phyloP scores from a whole-genome alignment of 2,329 filamentous ascomycete species.

The Zymoseptoria pseudotritici region DNA sequence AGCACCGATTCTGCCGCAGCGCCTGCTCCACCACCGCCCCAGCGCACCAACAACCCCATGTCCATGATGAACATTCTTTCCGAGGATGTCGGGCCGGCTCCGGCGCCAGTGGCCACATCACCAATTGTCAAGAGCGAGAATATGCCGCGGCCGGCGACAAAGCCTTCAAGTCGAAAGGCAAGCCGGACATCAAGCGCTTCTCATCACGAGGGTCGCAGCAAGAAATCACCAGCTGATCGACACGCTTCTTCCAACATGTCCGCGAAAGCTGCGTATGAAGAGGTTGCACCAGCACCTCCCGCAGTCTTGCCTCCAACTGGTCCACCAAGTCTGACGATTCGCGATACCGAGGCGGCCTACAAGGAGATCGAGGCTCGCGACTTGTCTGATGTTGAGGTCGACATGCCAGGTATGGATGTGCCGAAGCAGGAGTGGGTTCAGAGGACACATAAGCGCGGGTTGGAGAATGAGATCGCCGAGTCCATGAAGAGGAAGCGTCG shows the following conservation, averaged over 20 bases:
- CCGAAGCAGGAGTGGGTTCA: conserved; percentile 49
- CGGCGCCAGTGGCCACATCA: conserved; percentile 3
- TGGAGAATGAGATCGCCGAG: conserved; percentile 60
- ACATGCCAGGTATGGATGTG: conserved; percentile 44
- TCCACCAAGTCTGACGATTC: conserved; percentile 29
- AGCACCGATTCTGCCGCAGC: conserved; percentile 18
- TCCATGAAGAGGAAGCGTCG: conserved; percentile 59
- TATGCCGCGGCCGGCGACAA: conserved; percentile 1
- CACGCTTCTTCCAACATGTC: conserved; percentile 1
- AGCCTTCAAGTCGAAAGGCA: conserved; percentile 18
- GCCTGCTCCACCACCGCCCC: conserved; percentile 31
- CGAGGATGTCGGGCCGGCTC: conserved; percentile 33
- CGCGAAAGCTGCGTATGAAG: not conserved
- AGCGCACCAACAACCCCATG: conserved; percentile 76
- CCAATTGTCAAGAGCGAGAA: not conserved
- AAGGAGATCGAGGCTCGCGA: conserved; percentile 57
- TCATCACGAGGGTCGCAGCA: conserved; percentile 11
- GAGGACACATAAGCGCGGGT: conserved; percentile 57
- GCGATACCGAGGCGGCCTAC: conserved; percentile 52
- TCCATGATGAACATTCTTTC: conserved; percentile 93
- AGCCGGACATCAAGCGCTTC: conserved; percentile 23
- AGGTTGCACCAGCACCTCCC: conserved; percentile 3
- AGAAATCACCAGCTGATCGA: conserved; percentile 3
- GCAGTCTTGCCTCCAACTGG: conserved; percentile 23
- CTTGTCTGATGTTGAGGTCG: conserved; percentile 52